These are phyloP conservation scores for Kokia cookei DNA, from an alignment of 441 rosid species.

Conservation along the genomic window DNA sequence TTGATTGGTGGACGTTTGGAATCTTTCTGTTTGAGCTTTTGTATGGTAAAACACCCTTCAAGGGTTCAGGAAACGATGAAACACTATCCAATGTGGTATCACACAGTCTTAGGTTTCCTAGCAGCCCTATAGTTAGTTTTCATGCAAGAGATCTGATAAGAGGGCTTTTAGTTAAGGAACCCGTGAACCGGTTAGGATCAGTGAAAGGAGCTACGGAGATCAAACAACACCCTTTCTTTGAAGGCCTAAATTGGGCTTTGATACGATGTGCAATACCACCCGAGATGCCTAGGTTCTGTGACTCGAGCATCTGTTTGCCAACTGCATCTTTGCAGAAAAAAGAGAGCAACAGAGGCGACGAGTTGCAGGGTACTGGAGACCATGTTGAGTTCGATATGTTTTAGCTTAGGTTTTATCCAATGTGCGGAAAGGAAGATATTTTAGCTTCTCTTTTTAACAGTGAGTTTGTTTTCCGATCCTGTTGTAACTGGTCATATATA, in stretches of 20 bases:
- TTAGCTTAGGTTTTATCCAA: conserved; percentile 15
- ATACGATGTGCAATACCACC: conserved; percentile 63
- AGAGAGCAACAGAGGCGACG: conserved; percentile 24
- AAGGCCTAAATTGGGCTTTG: conserved; percentile 73
- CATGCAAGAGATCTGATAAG: conserved; percentile 62
- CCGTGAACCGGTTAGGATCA: conserved; percentile 53
- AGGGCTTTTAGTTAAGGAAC: conserved; percentile 56
- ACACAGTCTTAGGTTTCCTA: conserved; percentile 50
- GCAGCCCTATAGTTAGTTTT: conserved; percentile 45
- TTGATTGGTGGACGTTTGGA: conserved; percentile 81
- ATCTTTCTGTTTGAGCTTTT: conserved; percentile 65
- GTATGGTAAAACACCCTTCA: conserved; percentile 67
- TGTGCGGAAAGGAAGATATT: conserved; percentile 12
- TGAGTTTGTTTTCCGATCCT: background rate
- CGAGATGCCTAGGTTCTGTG: conserved; percentile 37
- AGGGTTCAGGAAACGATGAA: conserved; percentile 58
- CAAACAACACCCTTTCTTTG: conserved; percentile 61
- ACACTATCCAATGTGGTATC: conserved; percentile 58
- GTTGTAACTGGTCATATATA: conserved; percentile 19
- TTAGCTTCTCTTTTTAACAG: conserved; percentile 6
- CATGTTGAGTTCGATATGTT: conserved; percentile 48
- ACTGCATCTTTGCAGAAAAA: conserved; percentile 20
- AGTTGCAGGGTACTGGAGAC: conserved; percentile 26
- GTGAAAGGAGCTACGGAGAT: conserved; percentile 70
- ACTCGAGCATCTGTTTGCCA: conserved; percentile 10